Evolutionary conservation across 257 asterid genomes (phyloP).

Genomic region (Fraxinus cuspidata): DNA sequence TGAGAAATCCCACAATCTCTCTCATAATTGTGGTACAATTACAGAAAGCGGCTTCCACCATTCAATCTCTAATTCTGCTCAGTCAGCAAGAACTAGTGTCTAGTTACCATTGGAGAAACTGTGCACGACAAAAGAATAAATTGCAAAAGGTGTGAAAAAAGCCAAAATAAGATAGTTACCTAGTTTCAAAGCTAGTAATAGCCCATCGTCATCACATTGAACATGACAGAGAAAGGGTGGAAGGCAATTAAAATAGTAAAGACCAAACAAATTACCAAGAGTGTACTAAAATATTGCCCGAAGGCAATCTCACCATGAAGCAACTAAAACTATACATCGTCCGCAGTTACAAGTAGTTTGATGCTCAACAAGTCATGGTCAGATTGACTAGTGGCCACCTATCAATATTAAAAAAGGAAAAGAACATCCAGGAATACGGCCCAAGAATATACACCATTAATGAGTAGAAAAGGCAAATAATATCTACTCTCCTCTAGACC

Average conservation of each 20-base stretch:
- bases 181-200: not conserved
- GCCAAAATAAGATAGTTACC: not conserved
- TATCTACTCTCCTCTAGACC: not conserved
- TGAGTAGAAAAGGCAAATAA: not conserved
- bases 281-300: not conserved
- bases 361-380: not conserved
- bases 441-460: not conserved
- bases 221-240: not conserved
- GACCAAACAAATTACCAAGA: not conserved
- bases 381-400: not conserved
- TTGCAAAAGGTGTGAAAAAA: not conserved
- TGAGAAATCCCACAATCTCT: not conserved
- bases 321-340: not conserved
- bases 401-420: not conserved
- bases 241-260: not conserved
- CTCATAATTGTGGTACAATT: not conserved
- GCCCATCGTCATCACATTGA: not conserved
- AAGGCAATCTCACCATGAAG: not conserved
- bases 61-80: not conserved
- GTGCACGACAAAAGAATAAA: not conserved
- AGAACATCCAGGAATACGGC: not conserved
- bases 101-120: constrained; percentile 3
- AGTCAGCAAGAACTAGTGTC: not conserved
- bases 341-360: too few relatives aligned
- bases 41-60: not conserved